A percentile compares a stretch with the other conserved stretches of the same genome.
These are phyloP conservation scores for Santalum album DNA, from an alignment of 164 flowering plant species.

Conservation along the genomic window DNA sequence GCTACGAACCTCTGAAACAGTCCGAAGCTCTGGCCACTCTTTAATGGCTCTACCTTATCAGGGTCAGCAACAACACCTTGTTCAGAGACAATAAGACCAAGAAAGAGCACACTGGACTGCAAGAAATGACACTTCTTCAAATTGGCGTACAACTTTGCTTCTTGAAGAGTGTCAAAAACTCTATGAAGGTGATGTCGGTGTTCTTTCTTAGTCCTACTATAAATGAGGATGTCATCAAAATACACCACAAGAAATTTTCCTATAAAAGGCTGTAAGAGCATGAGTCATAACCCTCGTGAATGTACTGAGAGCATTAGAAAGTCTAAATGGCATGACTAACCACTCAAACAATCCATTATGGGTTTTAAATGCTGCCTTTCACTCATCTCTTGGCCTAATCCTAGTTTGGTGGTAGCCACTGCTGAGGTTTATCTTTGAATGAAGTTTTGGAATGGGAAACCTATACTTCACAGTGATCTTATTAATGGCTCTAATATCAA, in stretches of 20 bases:
- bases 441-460: background rate
- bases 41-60: background rate
- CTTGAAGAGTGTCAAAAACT: background rate
- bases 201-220: background rate
- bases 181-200: background rate
- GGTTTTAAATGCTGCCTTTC: background rate
- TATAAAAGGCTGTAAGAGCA: background rate
- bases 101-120: background rate
- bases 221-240: background rate
- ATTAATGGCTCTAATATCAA: constrained; percentile 1
- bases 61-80: background rate
- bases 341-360: background rate
- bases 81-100: background rate
- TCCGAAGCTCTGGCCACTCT: background rate
- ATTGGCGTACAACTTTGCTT: background rate
- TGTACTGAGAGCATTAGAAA: background rate
- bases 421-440: background rate
- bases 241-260: background rate
- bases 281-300: background rate
- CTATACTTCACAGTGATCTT: background rate
- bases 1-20: background rate
- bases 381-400: background rate
- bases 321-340: background rate
- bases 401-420: background rate
- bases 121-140: background rate